These are phyloP conservation scores for Penicillium argentinense DNA, from an alignment of 495 filamentous ascomycete species.

Conservation along the genomic window DNA sequence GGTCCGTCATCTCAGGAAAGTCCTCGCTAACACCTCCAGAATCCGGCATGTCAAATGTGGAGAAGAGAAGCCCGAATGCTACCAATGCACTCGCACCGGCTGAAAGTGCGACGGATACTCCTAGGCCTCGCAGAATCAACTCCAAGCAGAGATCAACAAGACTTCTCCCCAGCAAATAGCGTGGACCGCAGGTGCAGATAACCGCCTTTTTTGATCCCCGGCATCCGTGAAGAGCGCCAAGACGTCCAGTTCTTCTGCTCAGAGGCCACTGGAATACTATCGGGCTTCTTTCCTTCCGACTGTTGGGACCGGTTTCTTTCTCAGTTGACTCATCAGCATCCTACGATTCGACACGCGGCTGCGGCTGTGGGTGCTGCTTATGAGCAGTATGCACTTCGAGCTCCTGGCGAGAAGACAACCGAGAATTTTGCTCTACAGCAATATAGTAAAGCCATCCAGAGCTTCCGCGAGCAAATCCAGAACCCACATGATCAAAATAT, in stretches of 20 bases:
- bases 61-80: slow-evolving; percentile 47
- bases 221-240: slow-evolving; percentile 22
- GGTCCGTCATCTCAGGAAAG: too few species aligned
- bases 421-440: slow-evolving; percentile 46
- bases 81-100: slow-evolving; percentile 45
- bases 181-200: slow-evolving; percentile 2
- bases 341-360: slow-evolving; percentile 62
- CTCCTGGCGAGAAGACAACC: background rate
- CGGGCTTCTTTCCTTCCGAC: slow-evolving; percentile 60
- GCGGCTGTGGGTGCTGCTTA: slow-evolving; percentile 64
- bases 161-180: background rate
- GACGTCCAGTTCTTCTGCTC: slow-evolving; percentile 25
- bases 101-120: slow-evolving; percentile 45
- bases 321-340: slow-evolving; percentile 56
- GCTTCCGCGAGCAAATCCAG: slow-evolving; percentile 21
- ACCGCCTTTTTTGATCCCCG: slow-evolving; percentile 16
- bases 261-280: slow-evolving; percentile 31
- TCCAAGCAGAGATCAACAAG: slow-evolving; percentile 3
- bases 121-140: slow-evolving; percentile 6
- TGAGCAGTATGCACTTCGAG: slow-evolving; percentile 36
- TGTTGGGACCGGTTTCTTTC: slow-evolving; percentile 57
- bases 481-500: background rate
- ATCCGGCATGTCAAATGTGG: slow-evolving; percentile 53
- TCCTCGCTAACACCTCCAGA: slow-evolving; percentile 34
- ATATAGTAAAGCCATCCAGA: slow-evolving; percentile 56